phyloP scores from a whole-genome alignment of 805 yeast genomes.

The Blastobotrys robertii region DNA sequence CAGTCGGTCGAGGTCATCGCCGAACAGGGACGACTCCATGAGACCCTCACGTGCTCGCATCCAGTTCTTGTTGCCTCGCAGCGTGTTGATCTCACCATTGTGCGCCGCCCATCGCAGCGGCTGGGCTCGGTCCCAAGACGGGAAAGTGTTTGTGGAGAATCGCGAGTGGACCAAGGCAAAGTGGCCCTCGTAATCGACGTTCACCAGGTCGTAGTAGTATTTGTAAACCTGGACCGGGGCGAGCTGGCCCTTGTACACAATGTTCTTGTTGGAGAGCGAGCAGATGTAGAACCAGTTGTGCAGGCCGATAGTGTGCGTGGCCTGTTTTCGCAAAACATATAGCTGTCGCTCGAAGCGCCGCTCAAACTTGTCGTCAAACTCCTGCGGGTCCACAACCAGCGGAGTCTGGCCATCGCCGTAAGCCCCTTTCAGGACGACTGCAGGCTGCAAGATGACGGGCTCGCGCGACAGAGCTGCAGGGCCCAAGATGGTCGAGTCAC shows the following conservation, averaged over 20 bases:
- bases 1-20: conserved; percentile 81
- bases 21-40: conserved; percentile 78
- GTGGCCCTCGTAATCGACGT: conserved; percentile 88
- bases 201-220: conserved; percentile 85
- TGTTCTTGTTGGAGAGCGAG: conserved; percentile 78
- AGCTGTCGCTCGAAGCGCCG: conserved; percentile 72
- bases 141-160: conserved; percentile 96
- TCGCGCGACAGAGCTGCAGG: conserved; percentile 92
- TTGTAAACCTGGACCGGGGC: conserved; percentile 94
- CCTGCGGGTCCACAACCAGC: conserved; percentile 31
- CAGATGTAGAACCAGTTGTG: conserved; percentile 98
- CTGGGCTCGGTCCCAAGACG: conserved; percentile 99
- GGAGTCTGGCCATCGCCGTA: conserved; percentile 33
- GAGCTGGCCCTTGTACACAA: conserved; percentile 95
- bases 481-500: conserved; percentile 87
- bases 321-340: conserved; percentile 78
- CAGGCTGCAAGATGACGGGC: conserved; percentile 87
- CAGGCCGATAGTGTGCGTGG: conserved; percentile 83
- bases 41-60: conserved; percentile 98
- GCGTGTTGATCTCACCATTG: conserved; percentile 95
- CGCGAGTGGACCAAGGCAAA: conserved; percentile 95
- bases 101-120: conserved; percentile 97
- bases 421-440: conserved; percentile 57
- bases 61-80: conserved; percentile 98
- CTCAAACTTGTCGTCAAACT: conserved; percentile 46